Base-by-base conservation (phyloP, 225 moss, liverwort and hornwort species). In the Marchantia paleacea region DNA sequence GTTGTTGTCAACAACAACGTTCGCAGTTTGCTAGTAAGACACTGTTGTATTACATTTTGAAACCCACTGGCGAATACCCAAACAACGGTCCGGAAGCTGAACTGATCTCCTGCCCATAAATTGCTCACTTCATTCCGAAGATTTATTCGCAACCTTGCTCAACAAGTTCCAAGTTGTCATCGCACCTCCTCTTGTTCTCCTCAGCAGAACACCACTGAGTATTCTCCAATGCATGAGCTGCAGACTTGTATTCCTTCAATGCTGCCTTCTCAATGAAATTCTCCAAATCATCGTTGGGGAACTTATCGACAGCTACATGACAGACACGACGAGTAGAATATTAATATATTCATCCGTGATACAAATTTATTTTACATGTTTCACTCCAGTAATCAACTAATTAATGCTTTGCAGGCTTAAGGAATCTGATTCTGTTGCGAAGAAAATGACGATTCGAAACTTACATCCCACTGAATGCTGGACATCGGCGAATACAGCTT, bases 401-500 rank as follows among this genome's bases (percentile, higher is more conserved):
- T 31, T 31, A 12, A 0, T 24, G 57, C 10, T 8, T 26, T 20
- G 57, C 1, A 55, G 29, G 26, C 39, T 20, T 16, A 11, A 13
- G 13, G 0, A 53, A 57, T 54, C 29, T 6, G 26, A 72, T n/a
- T 26, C 52, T 68, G 12, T 10, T 58, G 15, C n/a, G 13, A 0
- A 72, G 26, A 8, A 1, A 28, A 3, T 48, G 39, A 28, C 39
- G 52, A 51, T 39, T 62, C 24, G 51, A 26, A 9, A 78, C 79
- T 55, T 25, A 85, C 82, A 71, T 77, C 87, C 85, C 75, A 83
- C 47, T 51, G 86, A 89, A 71, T 92, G 94, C 63, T 90, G 89
- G 65, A 94, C 86, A 77, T 96, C 96, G 22, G 85, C 96, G n/a
- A 96, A 94, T 18, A 96, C 92, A 18, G 94, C 92, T 87, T 90